Conservation (phyloP, 768 basidiomycete species). For the Pleurotus cornucopiae region DNA sequence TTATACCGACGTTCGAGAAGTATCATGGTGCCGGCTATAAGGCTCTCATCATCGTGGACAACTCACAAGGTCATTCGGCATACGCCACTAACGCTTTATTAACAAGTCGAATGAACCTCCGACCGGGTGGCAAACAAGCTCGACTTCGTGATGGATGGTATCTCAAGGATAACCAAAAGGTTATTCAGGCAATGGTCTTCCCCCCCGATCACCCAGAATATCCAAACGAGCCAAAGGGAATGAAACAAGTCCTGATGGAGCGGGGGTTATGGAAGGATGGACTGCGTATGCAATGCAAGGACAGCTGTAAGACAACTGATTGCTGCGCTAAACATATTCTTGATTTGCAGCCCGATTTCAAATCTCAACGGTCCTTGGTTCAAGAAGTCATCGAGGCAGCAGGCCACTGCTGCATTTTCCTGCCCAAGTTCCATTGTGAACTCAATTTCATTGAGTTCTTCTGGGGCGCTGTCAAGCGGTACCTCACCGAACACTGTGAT, state of each 20-base stretch:
- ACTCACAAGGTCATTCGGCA: conserved; percentile 37
- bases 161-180: conserved; percentile 16
- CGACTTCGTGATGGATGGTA: conserved; percentile 28
- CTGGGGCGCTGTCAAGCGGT: conserved; percentile 11
- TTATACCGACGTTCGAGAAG: conserved; percentile 25
- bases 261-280: conserved; percentile 14
- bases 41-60: conserved; percentile 33
- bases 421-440: conserved; percentile 11
- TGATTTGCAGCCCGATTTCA: conserved; percentile 9
- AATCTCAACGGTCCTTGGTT: conserved; percentile 7
- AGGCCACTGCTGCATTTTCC: conserved; percentile 9
- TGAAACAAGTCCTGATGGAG: conserved; percentile 22
- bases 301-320: conserved; percentile 2
- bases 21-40: conserved; percentile 27
- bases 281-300: conserved; percentile 10
- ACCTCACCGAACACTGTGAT: conserved; percentile 19
- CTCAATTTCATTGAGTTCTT: conserved; percentile 11
- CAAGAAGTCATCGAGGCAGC: conserved; percentile 10
- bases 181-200: conserved; percentile 31
- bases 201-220: conserved; percentile 24
- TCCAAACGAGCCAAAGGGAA: conserved; percentile 25
- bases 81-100: conserved; percentile 32
- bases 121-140: conserved; percentile 35
- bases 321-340: conserved; percentile 2
- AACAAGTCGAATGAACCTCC: conserved; percentile 28